Evolutionary conservation across 1,284 basidiomycete species (phyloP).

Genomic region (Irpex sp.): DNA sequence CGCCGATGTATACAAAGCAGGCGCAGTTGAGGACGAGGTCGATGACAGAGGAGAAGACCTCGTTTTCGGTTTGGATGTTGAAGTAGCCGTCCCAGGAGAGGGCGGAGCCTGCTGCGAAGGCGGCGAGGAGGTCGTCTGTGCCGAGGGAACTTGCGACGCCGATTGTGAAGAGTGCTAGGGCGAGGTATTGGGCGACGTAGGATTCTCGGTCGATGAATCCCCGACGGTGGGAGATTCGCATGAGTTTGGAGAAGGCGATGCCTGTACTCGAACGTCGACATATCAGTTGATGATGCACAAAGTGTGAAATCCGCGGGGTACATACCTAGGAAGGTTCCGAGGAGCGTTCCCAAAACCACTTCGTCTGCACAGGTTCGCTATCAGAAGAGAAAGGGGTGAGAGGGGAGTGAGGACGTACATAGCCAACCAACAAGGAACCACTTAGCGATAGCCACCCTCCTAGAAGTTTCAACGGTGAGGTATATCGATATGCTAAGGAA

Average conservation of each 20-base stretch:
- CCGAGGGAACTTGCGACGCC: constrained; percentile 72
- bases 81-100: constrained; percentile 96
- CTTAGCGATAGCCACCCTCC: constrained; percentile 61
- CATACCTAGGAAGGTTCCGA: constrained; percentile 74
- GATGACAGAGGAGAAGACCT: constrained; percentile 86
- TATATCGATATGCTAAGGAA: constrained; percentile 89
- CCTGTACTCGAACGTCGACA: constrained; percentile 35
- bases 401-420: no score
- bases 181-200: constrained; percentile 88
- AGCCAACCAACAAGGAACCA: constrained; percentile 85
- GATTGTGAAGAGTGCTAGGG: constrained; percentile 76
- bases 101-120: constrained; percentile 83
- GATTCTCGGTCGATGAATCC: constrained; percentile 89
- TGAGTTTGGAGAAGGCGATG: constrained; percentile 68
- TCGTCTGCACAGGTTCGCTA: no score
- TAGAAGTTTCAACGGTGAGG: constrained; percentile 70
- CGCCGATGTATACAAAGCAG: constrained; percentile 89
- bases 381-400: no score
- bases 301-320: no score
- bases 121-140: constrained; percentile 84
- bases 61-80: constrained; percentile 79
- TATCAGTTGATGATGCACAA: no score
- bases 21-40: constrained; percentile 83
- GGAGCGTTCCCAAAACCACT: constrained; percentile 75
- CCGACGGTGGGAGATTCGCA: constrained; percentile 76